Evolutionary conservation across 2,329 filamentous ascomycete species (phyloP), one percentile per base, ranked within the genome.

Genomic region (Verticillium dahliae): DNA sequence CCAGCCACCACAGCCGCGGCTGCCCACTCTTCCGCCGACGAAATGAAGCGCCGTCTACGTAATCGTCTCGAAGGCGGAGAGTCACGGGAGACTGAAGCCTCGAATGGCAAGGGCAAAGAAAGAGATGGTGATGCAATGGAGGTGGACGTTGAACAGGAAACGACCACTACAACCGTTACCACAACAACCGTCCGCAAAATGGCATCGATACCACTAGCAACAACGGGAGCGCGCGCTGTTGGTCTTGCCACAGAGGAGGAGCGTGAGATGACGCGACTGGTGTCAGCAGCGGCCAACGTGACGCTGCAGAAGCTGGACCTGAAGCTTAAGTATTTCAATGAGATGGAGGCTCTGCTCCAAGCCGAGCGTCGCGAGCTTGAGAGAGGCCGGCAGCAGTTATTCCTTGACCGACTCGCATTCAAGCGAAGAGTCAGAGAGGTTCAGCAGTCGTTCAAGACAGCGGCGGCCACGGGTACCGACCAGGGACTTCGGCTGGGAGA

Each of bases 291-390:
- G 0, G 91, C 97, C 59, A 99, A 99, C 72, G 83, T 96, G 13
- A 94, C 91, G n/a, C 81, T 98, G 38, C 90, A 97, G 72, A 99
- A 99, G 77, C 87, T 98, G 65, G 92, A 98, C 76, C 81, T 98
- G 69, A 99, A 99, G 78, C 83, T 99, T 63, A 89, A 92, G 71
- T 96, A 98, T 74, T 99, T 99, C 76, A 90, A 91, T 69, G 95
- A 99, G 74, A 93, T 99, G 84, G 95, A 99, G 76, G 85, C 90
- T 18, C 89, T 97, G 55, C 82, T 99, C 58, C 90, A 96, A 69
- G 92, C 93, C 6, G 95, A 99, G 78, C 89, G 94, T 63, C 86
- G 93, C 63, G 95, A 99, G 75, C 82, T 99, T 27, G 95, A 99
- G 76, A 87, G 93, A 62, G 91, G 91, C 50, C 87, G 94, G 35